Conservation (phyloP, 768 basidiomycete genomes). For the Guyanaporus albipodus region DNA sequence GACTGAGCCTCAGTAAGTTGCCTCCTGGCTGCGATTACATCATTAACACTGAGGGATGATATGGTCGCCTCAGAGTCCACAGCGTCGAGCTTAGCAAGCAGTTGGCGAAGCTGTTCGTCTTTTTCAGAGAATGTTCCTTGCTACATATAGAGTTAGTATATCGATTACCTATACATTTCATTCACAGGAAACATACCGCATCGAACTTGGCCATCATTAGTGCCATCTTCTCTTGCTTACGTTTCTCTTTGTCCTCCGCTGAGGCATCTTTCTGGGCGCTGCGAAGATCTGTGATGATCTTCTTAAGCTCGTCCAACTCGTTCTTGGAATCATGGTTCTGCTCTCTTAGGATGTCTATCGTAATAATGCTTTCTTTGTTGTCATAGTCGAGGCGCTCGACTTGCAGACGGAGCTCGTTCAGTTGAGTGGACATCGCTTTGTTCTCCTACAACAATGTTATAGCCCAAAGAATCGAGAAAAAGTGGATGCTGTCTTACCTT, state of each 20-base stretch:
- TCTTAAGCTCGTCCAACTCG: conserved; percentile 88
- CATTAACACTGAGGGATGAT: conserved; percentile 64
- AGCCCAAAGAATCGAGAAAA: conserved; percentile 4
- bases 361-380: conserved; percentile 90
- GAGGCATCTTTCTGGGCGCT: conserved; percentile 77
- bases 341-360: conserved; percentile 92
- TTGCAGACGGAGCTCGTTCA: conserved; percentile 89
- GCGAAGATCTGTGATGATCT: conserved; percentile 74
- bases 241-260: conserved; percentile 96
- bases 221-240: conserved; percentile 99
- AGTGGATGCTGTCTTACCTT: conserved; percentile 51
- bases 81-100: conserved; percentile 79
- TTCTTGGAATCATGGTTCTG: conserved; percentile 82
- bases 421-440: conserved; percentile 87
- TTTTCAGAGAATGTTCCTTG: conserved; percentile 95
- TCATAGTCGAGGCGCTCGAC: conserved; percentile 93
- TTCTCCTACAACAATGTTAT: conserved; percentile 63
- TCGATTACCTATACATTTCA: not conserved
- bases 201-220: conserved; percentile 99
- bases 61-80: conserved; percentile 60
- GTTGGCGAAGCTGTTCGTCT: conserved; percentile 85
- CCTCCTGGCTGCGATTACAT: conserved; percentile 76
- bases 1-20: conserved; percentile 88
- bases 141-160: conserved; percentile 34
- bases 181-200: conserved; percentile 51